phyloP scores from a whole-genome alignment of 2,329 filamentous ascomycete species.

The Escovopsis weberi region DNA sequence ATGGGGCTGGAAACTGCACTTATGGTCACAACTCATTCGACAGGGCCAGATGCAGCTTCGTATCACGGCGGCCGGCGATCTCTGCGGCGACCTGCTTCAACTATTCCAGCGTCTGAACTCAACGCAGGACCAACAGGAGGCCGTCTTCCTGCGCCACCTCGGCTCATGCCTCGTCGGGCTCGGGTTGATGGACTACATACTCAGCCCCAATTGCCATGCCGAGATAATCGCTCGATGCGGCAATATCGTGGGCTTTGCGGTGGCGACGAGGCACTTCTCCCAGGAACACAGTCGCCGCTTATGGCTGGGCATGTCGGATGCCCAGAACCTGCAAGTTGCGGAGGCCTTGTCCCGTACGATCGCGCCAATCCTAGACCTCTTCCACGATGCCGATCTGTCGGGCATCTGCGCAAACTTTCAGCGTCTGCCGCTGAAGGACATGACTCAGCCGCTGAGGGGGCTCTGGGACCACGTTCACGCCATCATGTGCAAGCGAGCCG shows the following conservation, averaged over 20 bases:
- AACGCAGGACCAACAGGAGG: slow-evolving; percentile 21
- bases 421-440: slow-evolving; percentile 45
- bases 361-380: slow-evolving; percentile 31
- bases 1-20: slow-evolving; percentile 54
- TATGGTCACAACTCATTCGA: slow-evolving; percentile 57
- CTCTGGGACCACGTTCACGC: slow-evolving; percentile 45
- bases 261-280: slow-evolving; percentile 62
- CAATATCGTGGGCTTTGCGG: slow-evolving; percentile 78
- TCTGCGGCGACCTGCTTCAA: slow-evolving; percentile 55
- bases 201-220: slow-evolving; percentile 82
- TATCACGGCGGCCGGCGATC: slow-evolving; percentile 58
- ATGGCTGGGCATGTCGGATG: slow-evolving; percentile 70
- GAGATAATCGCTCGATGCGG: slow-evolving; percentile 70
- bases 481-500: slow-evolving; percentile 29
- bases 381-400: slow-evolving; percentile 34
- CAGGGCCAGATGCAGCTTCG: slow-evolving; percentile 86
- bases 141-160: slow-evolving; percentile 48
- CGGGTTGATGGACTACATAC: slow-evolving; percentile 69
- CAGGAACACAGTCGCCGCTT: slow-evolving; percentile 60
- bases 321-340: slow-evolving; percentile 72
- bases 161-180: slow-evolving; percentile 54
- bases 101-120: slow-evolving; percentile 49
- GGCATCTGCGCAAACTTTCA: slow-evolving; percentile 61
- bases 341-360: slow-evolving; percentile 63
- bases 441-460: slow-evolving; percentile 45